phyloP scores from a whole-genome alignment of 1,284 basidiomycete species.

The Apiotrichum sp. region DNA sequence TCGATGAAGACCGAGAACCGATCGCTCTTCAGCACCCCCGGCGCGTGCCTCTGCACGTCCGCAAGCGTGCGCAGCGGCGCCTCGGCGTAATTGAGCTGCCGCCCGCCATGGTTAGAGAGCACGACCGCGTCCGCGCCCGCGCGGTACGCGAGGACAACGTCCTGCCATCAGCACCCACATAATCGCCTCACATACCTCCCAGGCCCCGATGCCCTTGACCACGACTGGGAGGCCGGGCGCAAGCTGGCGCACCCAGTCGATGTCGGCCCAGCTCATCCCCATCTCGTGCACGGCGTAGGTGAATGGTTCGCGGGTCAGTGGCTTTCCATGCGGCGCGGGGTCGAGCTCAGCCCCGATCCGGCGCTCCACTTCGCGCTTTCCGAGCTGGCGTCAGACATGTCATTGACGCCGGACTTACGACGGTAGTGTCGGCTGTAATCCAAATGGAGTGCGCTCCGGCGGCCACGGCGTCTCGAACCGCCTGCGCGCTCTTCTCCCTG shows the following conservation, averaged over 20 bases:
- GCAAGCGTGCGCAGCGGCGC: conserved; percentile 68
- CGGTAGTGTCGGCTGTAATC: conserved; percentile 49
- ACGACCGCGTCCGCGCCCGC: conserved; percentile 48
- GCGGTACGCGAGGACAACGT: conserved; percentile 45
- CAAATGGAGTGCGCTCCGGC: conserved; percentile 47
- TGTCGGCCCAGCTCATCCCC: conserved; percentile 43
- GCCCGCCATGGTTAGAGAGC: conserved; percentile 48
- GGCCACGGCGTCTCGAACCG: conserved; percentile 41
- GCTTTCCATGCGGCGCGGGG: conserved; percentile 13
- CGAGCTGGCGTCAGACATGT: too few species aligned
- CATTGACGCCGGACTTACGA: conserved; percentile 31
- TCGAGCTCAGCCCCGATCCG: conserved; percentile 11
- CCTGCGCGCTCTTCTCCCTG: conserved; percentile 39
- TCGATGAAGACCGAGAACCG: conserved; percentile 67
- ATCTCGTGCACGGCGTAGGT: conserved; percentile 4
- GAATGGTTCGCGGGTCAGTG: conserved; percentile 6
- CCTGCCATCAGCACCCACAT: conserved; percentile 15
- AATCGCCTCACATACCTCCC: conserved; percentile 28
- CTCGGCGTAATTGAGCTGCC: conserved; percentile 48
- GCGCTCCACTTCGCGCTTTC: conserved; percentile 19
- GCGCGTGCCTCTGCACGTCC: conserved; percentile 60
- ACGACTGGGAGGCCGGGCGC: conserved; percentile 48
- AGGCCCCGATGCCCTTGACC: conserved; percentile 49
- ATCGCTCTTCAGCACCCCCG: conserved; percentile 61
- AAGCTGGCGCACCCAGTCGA: conserved; percentile 47